These are phyloP conservation scores for Teratosphaeria gauchensis DNA, from an alignment of 2,329 filamentous ascomycete genomes.

Conservation along the genomic window DNA sequence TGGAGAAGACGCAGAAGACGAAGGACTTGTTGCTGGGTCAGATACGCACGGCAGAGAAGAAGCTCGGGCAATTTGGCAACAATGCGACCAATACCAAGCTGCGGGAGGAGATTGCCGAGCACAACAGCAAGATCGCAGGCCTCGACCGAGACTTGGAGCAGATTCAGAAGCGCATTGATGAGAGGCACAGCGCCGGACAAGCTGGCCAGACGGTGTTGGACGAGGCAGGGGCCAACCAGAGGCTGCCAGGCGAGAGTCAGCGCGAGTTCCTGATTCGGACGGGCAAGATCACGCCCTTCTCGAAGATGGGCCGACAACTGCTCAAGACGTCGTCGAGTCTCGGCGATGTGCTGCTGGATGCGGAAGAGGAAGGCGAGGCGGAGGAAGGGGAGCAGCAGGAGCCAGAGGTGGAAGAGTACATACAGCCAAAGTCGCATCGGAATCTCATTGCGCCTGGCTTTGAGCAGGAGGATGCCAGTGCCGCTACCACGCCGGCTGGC, in stretches of 20 bases:
- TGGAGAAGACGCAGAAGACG: constrained; percentile 47
- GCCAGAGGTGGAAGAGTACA: constrained; percentile 14
- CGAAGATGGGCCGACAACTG: constrained; percentile 60
- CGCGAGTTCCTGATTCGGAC: constrained; percentile 89
- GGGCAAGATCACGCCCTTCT: constrained; percentile 95
- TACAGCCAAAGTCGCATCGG: constrained; percentile 35
- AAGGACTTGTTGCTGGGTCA: constrained; percentile 55
- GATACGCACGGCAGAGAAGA: constrained; percentile 49
- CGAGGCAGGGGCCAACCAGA: constrained; percentile 42
- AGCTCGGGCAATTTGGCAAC: constrained; percentile 45
- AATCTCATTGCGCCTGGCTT: constrained; percentile 42
- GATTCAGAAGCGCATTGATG: constrained; percentile 71
- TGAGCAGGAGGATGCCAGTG: constrained; percentile 20
- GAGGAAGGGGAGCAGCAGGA: constrained; percentile 29
- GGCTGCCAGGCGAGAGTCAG: constrained; percentile 68
- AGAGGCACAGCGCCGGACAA: constrained; percentile 48
- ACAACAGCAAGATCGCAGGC: constrained; percentile 54
- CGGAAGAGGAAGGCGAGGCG: constrained; percentile 59
- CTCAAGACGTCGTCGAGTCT: constrained; percentile 58
- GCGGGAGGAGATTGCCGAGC: constrained; percentile 55
- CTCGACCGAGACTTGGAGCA: constrained; percentile 66
- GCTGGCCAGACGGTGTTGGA: constrained; percentile 31
- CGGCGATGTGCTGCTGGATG: constrained; percentile 69
- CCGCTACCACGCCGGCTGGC: constrained; percentile 10
- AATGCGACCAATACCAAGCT: constrained; percentile 49